Evolutionary conservation across 805 yeast species (phyloP).

Genomic region (Tanozyma kutaoensis): DNA sequence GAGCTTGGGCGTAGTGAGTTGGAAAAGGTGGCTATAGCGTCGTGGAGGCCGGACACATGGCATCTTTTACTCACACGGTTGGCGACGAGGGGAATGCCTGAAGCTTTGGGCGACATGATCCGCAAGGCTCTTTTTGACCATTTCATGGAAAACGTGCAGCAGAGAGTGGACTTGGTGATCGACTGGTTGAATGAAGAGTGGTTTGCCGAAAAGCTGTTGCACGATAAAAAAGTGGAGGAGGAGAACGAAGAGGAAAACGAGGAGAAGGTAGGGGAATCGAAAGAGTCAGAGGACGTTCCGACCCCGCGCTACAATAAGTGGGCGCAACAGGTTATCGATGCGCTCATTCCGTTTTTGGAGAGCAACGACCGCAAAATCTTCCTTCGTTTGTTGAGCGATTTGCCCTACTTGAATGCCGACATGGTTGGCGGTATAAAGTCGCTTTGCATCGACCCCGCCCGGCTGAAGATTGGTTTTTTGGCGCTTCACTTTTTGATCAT

Average conservation of each 20-base stretch:
- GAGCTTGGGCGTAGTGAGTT: constrained; percentile 25
- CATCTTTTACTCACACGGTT: constrained; percentile 58
- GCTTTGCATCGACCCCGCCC: constrained; percentile 73
- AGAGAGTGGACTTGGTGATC: constrained; percentile 59
- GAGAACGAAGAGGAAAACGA: constrained; percentile 3
- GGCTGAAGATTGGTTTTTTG: constrained; percentile 69
- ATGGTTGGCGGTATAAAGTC: constrained; percentile 57
- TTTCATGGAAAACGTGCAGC: constrained; percentile 60
- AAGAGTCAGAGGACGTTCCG: constrained; percentile 5
- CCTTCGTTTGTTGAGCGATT: constrained; percentile 72
- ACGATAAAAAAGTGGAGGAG: constrained; percentile 6
- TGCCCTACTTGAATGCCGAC: constrained; percentile 59
- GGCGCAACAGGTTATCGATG: constrained; percentile 61
- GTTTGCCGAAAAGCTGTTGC: constrained; percentile 38
- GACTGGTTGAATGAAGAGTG: constrained; percentile 97
- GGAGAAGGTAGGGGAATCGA: not conserved
- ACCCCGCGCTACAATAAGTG: constrained; percentile 52
- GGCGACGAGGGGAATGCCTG: constrained; percentile 66
- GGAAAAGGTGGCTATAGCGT: constrained; percentile 38
- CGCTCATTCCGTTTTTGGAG: constrained; percentile 75
- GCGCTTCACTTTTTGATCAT: constrained; percentile 72
- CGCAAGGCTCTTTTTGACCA: constrained; percentile 62
- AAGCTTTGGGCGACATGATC: constrained; percentile 25
- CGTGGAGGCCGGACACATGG: constrained; percentile 63
- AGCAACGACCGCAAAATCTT: constrained; percentile 67